Base-by-base conservation (phyloP, 2,329 filamentous ascomycete species). In the Exophiala sp. region DNA sequence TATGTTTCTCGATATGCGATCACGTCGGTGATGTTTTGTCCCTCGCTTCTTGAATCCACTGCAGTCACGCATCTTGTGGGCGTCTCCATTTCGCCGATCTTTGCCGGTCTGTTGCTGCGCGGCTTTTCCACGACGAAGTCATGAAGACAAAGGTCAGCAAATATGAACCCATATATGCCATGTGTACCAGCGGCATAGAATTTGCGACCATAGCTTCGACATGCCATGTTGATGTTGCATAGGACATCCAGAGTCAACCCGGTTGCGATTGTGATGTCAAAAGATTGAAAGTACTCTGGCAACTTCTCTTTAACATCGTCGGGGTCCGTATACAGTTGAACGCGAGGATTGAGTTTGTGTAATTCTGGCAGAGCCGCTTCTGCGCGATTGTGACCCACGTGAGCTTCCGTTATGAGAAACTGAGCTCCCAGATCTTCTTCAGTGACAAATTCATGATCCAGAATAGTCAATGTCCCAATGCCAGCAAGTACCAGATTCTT, bases 401-500 rank as follows among this genome's bases (percentile, higher is more conserved):
- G 76, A 46, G 74, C 75, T 34, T 89, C 80, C 44, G 80, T 78
- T 45, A 97, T 71, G 68, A 97, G 87, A 72, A 97, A 91, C 60
- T 89, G 84, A 13, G 84, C 79, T 32, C 85, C 87, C 1, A 95
- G 73, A 65, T 97, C 91, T 43, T 85, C 80, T 62, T 90, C 83
- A 0, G 80, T 85, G 48, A 95, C 85, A 8, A 71, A 56, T 47
- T 84, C 81, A 62, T 86, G 79, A 69, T 98, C 93, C 51, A 93
- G 75, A 48, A 98, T 82, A 13, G 91, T 97, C 54, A 98, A 76
- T 24, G 88, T 91, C 50, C 86, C 86, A 62, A 98, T 86, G 52
- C 93, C 93, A 18, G 93, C 90, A 2, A 98, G 81, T 14, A 96
- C 91, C 18, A 98, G 82, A 65, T 97, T 98, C 74, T 98, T 98